Base-by-base conservation (phyloP, 2,329 filamentous ascomycete genomes). In the Corynespora cassiicola region DNA sequence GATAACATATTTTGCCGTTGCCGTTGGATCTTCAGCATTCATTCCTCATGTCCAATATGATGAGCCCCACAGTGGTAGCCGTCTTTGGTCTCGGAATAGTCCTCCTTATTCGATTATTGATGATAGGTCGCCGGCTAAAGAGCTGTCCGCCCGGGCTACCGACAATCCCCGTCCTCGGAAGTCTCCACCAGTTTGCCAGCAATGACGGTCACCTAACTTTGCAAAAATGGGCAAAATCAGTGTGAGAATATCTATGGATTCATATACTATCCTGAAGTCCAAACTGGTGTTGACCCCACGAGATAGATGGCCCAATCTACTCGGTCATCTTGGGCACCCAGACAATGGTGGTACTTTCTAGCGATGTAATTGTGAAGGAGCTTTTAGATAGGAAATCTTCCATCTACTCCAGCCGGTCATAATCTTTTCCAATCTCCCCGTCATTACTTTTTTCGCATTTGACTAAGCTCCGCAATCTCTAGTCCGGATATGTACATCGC, bases 81-180 rank as follows among this genome's bases (percentile, higher is more conserved):
- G n/a, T n/a, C n/a, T n/a, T n/a, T n/a, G n/a, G n/a, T n/a, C n/a
- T n/a, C n/a, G n/a, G n/a, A n/a, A n/a, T n/a, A n/a, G n/a, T n/a
- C n/a, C n/a, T n/a, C n/a, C n/a, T n/a, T n/a, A n/a, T n/a, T n/a
- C n/a, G n/a, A n/a, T n/a, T n/a, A n/a, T n/a, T n/a, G n/a, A n/a
- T n/a, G n/a, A n/a, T n/a, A n/a, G n/a, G n/a, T n/a, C n/a, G n/a
- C n/a, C n/a, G n/a, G n/a, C n/a, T n/a, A n/a, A n/a, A n/a, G n/a
- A n/a, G n/a, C n/a, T 36, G 26, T 37, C 76, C 77, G 7, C 76
- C 77, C 1, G 77, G 77, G 0, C 78, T 78, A 5, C 75, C 75
- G 1, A 78, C 76, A 0, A 21, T 78, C 1, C 77, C 77, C 0
- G 38, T 80, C 1, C 54, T 80, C 6, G 78, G 78, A 5, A 80